Evolutionary conservation across 1,139 yeast species (phyloP).

Genomic region (Arxiozyma bovina): DNA sequence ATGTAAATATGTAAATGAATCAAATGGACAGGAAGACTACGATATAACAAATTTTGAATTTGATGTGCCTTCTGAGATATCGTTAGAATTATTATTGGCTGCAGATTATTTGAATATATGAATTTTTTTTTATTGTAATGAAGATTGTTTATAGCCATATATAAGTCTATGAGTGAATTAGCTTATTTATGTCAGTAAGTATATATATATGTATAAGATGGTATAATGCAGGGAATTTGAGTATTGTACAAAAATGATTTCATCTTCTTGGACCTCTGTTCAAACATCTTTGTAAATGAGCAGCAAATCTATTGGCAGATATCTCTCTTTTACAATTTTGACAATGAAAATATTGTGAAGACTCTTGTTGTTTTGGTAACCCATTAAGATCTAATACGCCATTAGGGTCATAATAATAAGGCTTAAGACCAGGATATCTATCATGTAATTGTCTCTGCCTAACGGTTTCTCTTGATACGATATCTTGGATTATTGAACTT

Average conservation of each 20-base stretch:
- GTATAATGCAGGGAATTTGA: neutral
- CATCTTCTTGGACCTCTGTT: conserved; percentile 46
- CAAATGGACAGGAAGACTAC: conserved; percentile 38
- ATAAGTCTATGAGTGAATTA: neutral
- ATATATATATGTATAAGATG: neutral
- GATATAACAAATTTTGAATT: conserved; percentile 71
- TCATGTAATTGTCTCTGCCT: conserved; percentile 18
- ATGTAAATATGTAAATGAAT: conserved; percentile 52
- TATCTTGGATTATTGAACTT: conserved; percentile 27
- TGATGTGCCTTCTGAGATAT: conserved; percentile 87
- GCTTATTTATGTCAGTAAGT: neutral
- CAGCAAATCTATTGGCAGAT: conserved; percentile 87
- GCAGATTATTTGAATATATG: conserved; percentile 71
- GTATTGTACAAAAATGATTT: neutral
- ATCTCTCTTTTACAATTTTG: conserved; percentile 75
- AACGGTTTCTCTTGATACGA: conserved; percentile 25
- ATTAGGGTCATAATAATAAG: conserved; percentile 21
- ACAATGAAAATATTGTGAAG: conserved; percentile 59
- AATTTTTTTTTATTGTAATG: conserved; percentile 1
- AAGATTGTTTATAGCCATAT: neutral
- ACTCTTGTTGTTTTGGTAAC: conserved; percentile 26
- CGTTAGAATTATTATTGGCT: conserved; percentile 80
- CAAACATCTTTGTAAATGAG: conserved; percentile 81
- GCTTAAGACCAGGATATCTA: conserved; percentile 21
- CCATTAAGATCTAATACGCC: conserved; percentile 26